Evolutionary conservation across 2,329 filamentous ascomycete species (phyloP).

Genomic region (Calonectria leucothoes): DNA sequence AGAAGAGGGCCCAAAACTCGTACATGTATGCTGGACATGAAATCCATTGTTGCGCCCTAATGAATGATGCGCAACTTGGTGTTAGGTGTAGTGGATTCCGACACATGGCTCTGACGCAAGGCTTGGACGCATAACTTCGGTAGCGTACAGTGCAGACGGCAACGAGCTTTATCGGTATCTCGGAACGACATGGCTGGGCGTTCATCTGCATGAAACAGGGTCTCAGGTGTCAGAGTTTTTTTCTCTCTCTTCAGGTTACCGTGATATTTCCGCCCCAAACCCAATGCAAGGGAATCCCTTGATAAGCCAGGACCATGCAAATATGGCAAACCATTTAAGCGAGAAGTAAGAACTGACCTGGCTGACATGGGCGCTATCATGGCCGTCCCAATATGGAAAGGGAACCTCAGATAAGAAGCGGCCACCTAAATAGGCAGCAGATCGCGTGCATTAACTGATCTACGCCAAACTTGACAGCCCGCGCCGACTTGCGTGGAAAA

Average conservation of each 20-base stretch:
- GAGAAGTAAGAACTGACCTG: not conserved
- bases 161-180: not conserved
- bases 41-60: not conserved
- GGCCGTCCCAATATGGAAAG: not conserved
- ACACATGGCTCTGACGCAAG: too few relatives aligned
- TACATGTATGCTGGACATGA: not conserved
- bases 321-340: not conserved
- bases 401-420: not conserved
- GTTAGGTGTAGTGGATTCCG: not conserved
- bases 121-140: not conserved
- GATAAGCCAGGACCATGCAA: not conserved
- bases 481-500: not conserved
- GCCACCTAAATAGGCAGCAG: not conserved
- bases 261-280: conserved; percentile 1
- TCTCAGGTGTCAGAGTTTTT: not conserved
- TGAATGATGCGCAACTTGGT: not conserved
- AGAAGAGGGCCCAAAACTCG: not conserved
- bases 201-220: conserved; percentile 2
- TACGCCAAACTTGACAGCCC: conserved; percentile 2
- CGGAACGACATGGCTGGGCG: not conserved
- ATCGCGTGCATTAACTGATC: not conserved
- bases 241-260: not conserved
- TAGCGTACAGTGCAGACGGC: not conserved
- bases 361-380: not conserved
- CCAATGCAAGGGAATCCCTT: conserved; percentile 1